phyloP scores from a whole-genome alignment of 140 eudicot genomes.

The Erigeron philadelphicus region DNA sequence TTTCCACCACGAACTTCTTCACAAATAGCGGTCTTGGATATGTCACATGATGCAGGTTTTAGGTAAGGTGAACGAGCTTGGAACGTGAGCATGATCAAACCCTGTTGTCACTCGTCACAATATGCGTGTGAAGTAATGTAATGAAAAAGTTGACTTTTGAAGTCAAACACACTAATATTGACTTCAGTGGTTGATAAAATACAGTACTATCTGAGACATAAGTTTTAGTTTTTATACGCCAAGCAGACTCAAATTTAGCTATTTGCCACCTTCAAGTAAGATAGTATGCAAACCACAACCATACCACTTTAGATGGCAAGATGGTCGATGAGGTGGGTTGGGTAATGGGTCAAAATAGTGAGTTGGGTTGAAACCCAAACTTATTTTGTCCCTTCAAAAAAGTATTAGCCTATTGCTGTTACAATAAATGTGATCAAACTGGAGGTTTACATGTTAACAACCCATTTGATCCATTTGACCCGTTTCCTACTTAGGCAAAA shows the following conservation, averaged over 20 bases:
- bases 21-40: slow-evolving; percentile 26
- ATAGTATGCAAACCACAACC: background rate
- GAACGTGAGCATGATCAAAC: slow-evolving; percentile 49
- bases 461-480: background rate
- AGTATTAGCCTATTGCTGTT: no score
- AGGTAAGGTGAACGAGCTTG: slow-evolving; percentile 52
- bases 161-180: background rate
- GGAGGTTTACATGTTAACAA: background rate
- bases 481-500: background rate
- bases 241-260: background rate
- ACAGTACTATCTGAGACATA: background rate
- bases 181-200: background rate
- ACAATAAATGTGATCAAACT: no score
- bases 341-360: background rate
- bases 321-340: background rate
- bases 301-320: background rate
- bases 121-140: background rate
- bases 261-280: background rate
- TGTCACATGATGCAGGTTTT: slow-evolving; percentile 49
- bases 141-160: background rate
- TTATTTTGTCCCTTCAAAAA: no score
- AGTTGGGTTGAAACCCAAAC: no score
- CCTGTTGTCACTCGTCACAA: slow-evolving; percentile 33
- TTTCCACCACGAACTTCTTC: slow-evolving; percentile 43
- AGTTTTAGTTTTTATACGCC: background rate